phyloP scores from a whole-genome alignment of 345 rosid species.

The Nephelium lappaceum region DNA sequence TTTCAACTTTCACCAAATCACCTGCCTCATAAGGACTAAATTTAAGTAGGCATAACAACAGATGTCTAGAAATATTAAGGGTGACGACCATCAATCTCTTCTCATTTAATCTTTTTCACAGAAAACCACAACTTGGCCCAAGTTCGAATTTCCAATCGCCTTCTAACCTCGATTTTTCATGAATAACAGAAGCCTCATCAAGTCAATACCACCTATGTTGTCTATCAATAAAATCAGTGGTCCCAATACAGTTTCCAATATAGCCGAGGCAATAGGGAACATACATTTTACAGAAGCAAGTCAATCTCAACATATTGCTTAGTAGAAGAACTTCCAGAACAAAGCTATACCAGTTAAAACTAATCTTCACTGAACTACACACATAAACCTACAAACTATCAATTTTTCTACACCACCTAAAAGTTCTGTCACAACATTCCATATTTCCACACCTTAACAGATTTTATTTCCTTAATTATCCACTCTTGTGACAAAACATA shows the following conservation, averaged over 20 bases:
- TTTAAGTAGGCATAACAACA: too few relatives aligned
- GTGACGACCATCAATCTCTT: not conserved
- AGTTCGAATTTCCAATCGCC: not conserved
- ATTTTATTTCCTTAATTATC: not conserved
- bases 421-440: not conserved
- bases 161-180: not conserved
- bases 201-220: not conserved
- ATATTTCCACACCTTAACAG: not conserved
- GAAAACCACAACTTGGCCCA: not conserved
- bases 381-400: not conserved
- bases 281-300: not conserved
- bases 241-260: not conserved
- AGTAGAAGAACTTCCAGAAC: not conserved
- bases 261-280: not conserved
- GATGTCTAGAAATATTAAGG: not conserved
- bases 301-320: not conserved
- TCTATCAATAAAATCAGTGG: not conserved
- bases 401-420: not conserved
- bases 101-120: not conserved
- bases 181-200: not conserved
- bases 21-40: not conserved
- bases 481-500: not conserved
- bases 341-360: not conserved
- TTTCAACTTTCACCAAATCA: constrained; percentile 1
- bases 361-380: not conserved